phyloP scores from a whole-genome alignment of 768 basidiomycete species.

The Suillus placidus region DNA sequence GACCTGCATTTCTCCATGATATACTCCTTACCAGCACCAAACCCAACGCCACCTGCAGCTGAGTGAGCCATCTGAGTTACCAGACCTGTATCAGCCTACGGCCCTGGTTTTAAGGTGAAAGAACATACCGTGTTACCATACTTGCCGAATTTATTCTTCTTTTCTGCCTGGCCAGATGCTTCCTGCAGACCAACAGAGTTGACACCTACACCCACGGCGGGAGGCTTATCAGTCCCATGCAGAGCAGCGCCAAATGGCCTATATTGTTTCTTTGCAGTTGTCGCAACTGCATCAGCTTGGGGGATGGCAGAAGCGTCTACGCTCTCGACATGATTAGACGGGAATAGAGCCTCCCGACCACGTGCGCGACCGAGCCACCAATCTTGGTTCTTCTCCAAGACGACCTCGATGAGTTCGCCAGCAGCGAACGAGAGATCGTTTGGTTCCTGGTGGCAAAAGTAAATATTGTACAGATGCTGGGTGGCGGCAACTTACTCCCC shows the following conservation, averaged over 20 bases:
- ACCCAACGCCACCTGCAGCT: slow-evolving; percentile 73
- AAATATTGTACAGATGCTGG: slow-evolving; percentile 11
- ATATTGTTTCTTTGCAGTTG: slow-evolving; percentile 25
- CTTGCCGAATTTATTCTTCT: slow-evolving; percentile 61
- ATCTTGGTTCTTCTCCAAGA: slow-evolving; percentile 79
- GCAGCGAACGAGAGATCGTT: slow-evolving; percentile 78
- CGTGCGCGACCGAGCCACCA: slow-evolving; percentile 82
- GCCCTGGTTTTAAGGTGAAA: slow-evolving; percentile 13
- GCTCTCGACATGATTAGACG: slow-evolving; percentile 73
- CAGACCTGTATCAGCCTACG: neutral
- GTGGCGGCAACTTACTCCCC: slow-evolving; percentile 39
- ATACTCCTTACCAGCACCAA: slow-evolving; percentile 63
- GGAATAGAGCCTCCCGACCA: slow-evolving; percentile 75
- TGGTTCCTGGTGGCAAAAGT: slow-evolving; percentile 52
- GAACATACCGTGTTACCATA: slow-evolving; percentile 57
- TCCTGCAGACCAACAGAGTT: slow-evolving; percentile 36
- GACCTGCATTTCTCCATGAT: too few species aligned
- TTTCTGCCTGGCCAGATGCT: slow-evolving; percentile 36
- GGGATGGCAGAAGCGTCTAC: slow-evolving; percentile 27
- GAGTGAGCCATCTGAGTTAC: slow-evolving; percentile 52
- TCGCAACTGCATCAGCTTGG: neutral
- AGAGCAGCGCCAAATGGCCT: slow-evolving; percentile 42
- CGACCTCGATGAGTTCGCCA: slow-evolving; percentile 78
- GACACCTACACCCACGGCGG: slow-evolving; percentile 27
- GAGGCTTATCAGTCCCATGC: slow-evolving; percentile 37